Conservation (phyloP, 2,329 filamentous ascomycete genomes). For the Penicillium decumbens region DNA sequence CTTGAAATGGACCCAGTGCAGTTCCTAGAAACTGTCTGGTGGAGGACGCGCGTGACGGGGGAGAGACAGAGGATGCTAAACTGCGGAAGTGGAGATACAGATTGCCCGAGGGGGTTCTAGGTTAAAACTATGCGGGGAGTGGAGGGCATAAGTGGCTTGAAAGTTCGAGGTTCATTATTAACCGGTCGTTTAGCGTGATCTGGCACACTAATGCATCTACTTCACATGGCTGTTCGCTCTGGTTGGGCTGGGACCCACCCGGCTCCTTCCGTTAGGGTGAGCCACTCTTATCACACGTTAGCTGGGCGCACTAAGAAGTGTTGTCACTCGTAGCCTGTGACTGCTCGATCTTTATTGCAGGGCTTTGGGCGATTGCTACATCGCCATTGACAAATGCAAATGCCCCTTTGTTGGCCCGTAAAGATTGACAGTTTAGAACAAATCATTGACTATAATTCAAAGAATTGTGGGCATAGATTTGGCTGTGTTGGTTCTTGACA, state of each 20-base stretch:
- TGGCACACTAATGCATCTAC: slow-evolving; percentile 21
- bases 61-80: slow-evolving; percentile 5
- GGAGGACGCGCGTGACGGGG: slow-evolving; percentile 10
- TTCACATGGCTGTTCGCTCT: slow-evolving; percentile 18
- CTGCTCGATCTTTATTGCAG: neutral
- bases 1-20: neutral
- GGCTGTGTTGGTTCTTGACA: neutral
- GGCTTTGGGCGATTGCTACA: neutral
- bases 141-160: slow-evolving; percentile 12
- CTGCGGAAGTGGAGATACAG: slow-evolving; percentile 9
- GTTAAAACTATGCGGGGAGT: slow-evolving; percentile 13
- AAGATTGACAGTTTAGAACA: neutral
- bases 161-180: slow-evolving; percentile 14
- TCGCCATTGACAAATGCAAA: too few relatives aligned
- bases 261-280: slow-evolving; percentile 19
- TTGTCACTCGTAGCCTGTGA: neutral
- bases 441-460: too few relatives aligned
- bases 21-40: slow-evolving; percentile 2
- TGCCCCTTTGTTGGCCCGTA: too few relatives aligned
- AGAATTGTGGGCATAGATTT: neutral
- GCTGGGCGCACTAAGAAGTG: slow-evolving; percentile 1
- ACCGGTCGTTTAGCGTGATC: slow-evolving; percentile 4
- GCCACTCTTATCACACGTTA: slow-evolving; percentile 18
- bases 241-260: slow-evolving; percentile 22
- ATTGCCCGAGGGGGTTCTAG: slow-evolving; percentile 3